Evolutionary conservation across 106 monocot species (phyloP).

Genomic region (Apostasia shenzhenica): DNA sequence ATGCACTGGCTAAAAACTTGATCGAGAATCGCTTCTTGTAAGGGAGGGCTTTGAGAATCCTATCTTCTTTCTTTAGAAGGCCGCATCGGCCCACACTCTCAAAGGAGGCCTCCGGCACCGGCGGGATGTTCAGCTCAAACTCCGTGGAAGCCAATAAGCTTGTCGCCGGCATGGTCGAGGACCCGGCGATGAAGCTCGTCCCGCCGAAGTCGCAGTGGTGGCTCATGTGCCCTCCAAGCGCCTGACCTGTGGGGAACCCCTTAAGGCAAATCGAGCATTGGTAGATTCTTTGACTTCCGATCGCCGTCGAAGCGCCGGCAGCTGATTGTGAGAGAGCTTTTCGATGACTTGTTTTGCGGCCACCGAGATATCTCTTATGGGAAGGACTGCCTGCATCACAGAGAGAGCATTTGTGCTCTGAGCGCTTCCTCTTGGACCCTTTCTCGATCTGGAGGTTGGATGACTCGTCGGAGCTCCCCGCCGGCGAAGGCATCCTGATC

Average conservation of each 20-base stretch:
- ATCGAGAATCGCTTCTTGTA: constrained; percentile 36
- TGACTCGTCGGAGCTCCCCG: background rate
- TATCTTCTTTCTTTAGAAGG: constrained; percentile 28
- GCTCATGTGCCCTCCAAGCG: constrained; percentile 63
- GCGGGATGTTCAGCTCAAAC: constrained; percentile 31
- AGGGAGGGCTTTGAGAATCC: constrained; percentile 41
- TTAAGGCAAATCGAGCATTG: constrained; percentile 29
- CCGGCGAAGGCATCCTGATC: background rate
- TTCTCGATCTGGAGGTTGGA: background rate
- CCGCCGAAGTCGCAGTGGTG: constrained; percentile 30
- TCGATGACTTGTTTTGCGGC: constrained; percentile 37
- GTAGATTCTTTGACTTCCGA: constrained; percentile 11
- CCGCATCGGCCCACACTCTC: too few relatives aligned
- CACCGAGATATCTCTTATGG: constrained; percentile 34
- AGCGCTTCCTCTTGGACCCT: constrained; percentile 31
- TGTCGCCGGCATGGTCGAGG: background rate
- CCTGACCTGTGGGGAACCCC: constrained; percentile 44
- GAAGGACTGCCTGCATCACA: constrained; percentile 36
- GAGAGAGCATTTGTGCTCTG: constrained; percentile 36
- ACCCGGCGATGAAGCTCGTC: background rate
- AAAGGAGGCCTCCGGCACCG: constrained; percentile 23
- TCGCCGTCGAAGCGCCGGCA: background rate
- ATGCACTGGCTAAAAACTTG: constrained; percentile 14
- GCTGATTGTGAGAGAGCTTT: background rate
- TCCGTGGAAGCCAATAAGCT: background rate